phyloP scores from a whole-genome alignment of 768 basidiomycete genomes.

The Psilocybe cubensis region DNA sequence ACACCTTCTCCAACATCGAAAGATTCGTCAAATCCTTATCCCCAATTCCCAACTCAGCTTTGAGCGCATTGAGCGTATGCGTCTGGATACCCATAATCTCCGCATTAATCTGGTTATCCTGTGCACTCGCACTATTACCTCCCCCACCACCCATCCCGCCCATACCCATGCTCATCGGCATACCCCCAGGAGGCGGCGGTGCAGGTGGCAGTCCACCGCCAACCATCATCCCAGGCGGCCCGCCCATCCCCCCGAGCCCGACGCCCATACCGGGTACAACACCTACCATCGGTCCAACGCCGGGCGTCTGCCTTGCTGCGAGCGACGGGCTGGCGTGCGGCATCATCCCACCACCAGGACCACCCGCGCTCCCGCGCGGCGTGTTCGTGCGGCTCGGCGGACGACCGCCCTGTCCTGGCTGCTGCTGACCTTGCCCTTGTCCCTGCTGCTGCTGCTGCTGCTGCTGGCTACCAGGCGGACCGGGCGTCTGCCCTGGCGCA shows the following conservation, averaged over 20 bases:
- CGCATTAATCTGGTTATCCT: constrained; percentile 29
- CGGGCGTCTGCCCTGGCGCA: constrained; percentile 23
- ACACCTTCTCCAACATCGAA: constrained; percentile 64
- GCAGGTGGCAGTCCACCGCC: constrained; percentile 2
- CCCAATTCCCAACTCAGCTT: constrained; percentile 42
- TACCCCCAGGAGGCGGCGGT: too few relatives aligned
- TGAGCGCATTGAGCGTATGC: constrained; percentile 33
- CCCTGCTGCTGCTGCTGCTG: too few relatives aligned
- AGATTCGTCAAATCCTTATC: constrained; percentile 51
- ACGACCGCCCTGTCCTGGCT: constrained; percentile 46
- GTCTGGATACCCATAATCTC: constrained; percentile 49
- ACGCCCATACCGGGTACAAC: constrained; percentile 5
- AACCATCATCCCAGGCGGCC: constrained; percentile 3
- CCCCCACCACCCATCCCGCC: neutral
- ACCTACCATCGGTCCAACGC: constrained; percentile 11
- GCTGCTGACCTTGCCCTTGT: too few relatives aligned
- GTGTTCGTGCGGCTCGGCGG: constrained; percentile 66
- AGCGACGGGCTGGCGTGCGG: constrained; percentile 65
- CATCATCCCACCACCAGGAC: constrained; percentile 41
- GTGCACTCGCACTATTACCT: constrained; percentile 2
- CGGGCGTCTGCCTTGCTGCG: constrained; percentile 47
- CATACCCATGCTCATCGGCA: neutral
- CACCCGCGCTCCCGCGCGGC: too few relatives aligned
- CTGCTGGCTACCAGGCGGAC: constrained; percentile 14
- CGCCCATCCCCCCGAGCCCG: constrained; percentile 3